Evolutionary conservation across 805 yeast genomes (phyloP).

Genomic region (Zygoascus ofunaensis): DNA sequence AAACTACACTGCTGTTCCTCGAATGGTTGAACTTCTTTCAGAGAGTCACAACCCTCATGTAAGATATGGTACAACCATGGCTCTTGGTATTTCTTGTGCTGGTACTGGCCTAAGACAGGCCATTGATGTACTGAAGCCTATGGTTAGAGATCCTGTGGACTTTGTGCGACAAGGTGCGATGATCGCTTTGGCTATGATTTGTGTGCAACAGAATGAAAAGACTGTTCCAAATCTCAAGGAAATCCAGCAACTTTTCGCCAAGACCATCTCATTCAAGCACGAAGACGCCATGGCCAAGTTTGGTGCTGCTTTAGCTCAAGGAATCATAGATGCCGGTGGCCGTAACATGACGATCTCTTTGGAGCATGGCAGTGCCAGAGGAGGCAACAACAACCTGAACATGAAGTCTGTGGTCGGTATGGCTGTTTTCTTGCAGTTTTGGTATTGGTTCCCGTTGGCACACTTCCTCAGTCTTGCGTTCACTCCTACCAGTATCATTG

Average conservation of each 20-base stretch:
- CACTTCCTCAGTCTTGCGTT: constrained; percentile 88
- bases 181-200: constrained; percentile 83
- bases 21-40: constrained; percentile 83
- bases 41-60: constrained; percentile 97
- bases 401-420: constrained; percentile 88
- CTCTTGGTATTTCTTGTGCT: constrained; percentile 93
- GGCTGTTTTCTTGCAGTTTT: constrained; percentile 80
- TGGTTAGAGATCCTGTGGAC: constrained; percentile 89
- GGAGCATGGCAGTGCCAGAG: constrained; percentile 43
- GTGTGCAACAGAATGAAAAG: constrained; percentile 79
- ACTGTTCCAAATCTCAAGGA: constrained; percentile 71
- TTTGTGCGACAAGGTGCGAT: constrained; percentile 97
- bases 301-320: constrained; percentile 95
- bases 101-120: constrained; percentile 87
- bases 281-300: constrained; percentile 96
- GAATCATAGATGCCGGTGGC: constrained; percentile 98
- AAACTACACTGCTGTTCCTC: constrained; percentile 88
- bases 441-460: constrained; percentile 98
- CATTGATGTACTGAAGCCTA: constrained; percentile 82
- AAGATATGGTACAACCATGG: constrained; percentile 96
- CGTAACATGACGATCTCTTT: constrained; percentile 90
- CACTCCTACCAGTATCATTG: constrained; percentile 84
- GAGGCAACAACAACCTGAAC: constrained; percentile 51
- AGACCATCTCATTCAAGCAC: constrained; percentile 74
- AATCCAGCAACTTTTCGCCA: constrained; percentile 63